A percentile compares a stretch with the other conserved stretches of the same genome.
Evolutionary conservation across 225 moss, liverwort and hornwort species (phyloP).

Genomic region (Polytrichum commune): DNA sequence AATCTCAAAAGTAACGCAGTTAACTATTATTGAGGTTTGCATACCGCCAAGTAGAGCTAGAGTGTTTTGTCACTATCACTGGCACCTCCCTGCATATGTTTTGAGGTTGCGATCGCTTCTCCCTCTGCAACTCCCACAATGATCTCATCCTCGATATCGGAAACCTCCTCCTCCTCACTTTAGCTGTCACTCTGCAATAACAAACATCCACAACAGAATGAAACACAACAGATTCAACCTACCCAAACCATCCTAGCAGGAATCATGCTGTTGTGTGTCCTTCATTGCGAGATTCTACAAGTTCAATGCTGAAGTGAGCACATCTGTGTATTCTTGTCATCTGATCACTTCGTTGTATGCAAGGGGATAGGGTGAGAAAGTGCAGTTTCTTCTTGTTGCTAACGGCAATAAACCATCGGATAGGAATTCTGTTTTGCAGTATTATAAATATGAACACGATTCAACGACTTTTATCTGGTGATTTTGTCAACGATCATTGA

Average conservation of each 20-base stretch:
- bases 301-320: neutral
- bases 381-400: no score
- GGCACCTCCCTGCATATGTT: constrained; percentile 32
- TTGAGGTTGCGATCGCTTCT: constrained; percentile 23
- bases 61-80: constrained; percentile 55
- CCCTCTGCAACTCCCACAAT: neutral
- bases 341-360: neutral
- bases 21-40: no score
- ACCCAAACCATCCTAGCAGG: neutral
- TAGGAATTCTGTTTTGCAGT: no score
- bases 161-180: constrained; percentile 30
- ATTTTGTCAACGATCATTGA: no score
- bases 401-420: no score
- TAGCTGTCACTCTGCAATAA: constrained; percentile 44
- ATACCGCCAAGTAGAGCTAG: no score
- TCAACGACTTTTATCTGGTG: no score
- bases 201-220: neutral
- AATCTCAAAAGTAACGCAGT: no score
- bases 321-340: neutral
- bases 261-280: neutral
- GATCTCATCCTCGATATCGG: constrained; percentile 16
- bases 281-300: neutral
- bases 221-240: no score
- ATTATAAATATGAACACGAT: no score
- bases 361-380: no score